Conservation (phyloP, 2,329 filamentous ascomycete genomes). For the Fusarium robinianum region DNA sequence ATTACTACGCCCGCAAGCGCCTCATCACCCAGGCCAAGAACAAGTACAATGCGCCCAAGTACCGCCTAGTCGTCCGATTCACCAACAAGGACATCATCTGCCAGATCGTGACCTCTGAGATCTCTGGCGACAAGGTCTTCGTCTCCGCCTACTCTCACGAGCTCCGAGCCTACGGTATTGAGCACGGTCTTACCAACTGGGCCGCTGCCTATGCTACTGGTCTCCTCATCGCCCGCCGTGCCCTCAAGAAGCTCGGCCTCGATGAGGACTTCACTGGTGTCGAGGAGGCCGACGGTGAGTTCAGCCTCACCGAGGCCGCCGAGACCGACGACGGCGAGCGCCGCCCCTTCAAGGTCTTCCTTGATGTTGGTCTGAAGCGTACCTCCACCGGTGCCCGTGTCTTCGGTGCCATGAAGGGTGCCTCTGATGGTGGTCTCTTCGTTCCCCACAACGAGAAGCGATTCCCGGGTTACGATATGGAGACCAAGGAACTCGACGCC, state of each 20-base stretch:
- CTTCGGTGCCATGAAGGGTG: constrained; percentile 99
- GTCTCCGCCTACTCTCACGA: constrained; percentile 92
- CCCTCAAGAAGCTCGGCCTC: constrained; percentile 94
- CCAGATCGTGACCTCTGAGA: constrained; percentile 96
- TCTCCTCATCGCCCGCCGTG: constrained; percentile 94
- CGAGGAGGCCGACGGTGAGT: constrained; percentile 96
- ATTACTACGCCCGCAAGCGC: constrained; percentile 99
- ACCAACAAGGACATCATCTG: constrained; percentile 99
- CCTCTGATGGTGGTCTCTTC: constrained; percentile 95
- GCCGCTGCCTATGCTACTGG: constrained; percentile 95
- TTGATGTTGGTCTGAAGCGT: constrained; percentile 95
- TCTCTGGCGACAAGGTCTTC: constrained; percentile 98
- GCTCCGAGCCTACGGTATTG: constrained; percentile 95
- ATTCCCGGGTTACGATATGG: constrained; percentile 98
- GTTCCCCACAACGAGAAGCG: constrained; percentile 99
- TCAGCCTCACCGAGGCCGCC: constrained; percentile 89
- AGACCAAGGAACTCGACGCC: constrained; percentile 96
- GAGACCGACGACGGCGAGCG: constrained; percentile 91
- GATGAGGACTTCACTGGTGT: constrained; percentile 94
- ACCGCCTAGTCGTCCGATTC: constrained; percentile 98
- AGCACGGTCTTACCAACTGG: constrained; percentile 99
- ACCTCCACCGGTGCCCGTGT: constrained; percentile 98
- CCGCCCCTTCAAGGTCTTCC: constrained; percentile 98
- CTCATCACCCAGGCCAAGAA: constrained; percentile 99
- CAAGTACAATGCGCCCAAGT: constrained; percentile 99